These are phyloP conservation scores for Alternaria sp. DNA, from an alignment of 2,329 filamentous ascomycete species.

Conservation along the genomic window DNA sequence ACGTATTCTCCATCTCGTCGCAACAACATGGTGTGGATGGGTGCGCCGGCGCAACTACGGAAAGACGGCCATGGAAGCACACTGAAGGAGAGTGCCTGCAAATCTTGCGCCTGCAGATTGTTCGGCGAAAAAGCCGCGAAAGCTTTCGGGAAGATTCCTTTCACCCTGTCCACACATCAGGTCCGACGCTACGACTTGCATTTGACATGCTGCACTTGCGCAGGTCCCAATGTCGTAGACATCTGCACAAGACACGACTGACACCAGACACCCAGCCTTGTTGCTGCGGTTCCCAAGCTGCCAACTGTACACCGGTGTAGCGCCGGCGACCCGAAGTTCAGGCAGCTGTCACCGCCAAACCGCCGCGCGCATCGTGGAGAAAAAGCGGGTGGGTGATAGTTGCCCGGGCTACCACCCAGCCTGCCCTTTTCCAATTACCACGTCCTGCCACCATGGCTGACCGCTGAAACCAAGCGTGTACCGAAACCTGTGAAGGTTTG, in stretches of 20 bases:
- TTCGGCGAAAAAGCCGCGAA: neutral
- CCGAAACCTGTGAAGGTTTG: neutral
- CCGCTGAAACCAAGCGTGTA: neutral
- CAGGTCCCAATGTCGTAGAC: neutral
- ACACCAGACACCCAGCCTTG: neutral
- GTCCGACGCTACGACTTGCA: neutral
- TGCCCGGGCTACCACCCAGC: neutral
- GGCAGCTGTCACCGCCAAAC: neutral
- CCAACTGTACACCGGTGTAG: neutral
- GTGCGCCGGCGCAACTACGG: neutral
- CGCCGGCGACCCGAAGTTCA: neutral
- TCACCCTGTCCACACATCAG: neutral
- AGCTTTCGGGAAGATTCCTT: neutral
- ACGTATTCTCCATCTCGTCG: neutral
- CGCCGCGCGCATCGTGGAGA: slow-evolving; percentile 2
- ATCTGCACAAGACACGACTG: neutral
- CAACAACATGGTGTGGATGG: neutral
- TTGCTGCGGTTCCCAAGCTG: neutral
- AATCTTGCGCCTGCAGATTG: neutral
- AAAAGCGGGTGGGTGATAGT: slow-evolving; percentile 1
- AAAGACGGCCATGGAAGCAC: neutral
- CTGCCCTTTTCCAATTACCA: neutral
- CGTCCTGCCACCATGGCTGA: slow-evolving; percentile 1
- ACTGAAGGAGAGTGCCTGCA: neutral
- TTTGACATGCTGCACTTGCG: neutral